Percentiles rank a stretch among this genome's conserved stretches.
phyloP scores from a whole-genome alignment of 176 grass and related monocot genomes.

The Eleusine coracana region DNA sequence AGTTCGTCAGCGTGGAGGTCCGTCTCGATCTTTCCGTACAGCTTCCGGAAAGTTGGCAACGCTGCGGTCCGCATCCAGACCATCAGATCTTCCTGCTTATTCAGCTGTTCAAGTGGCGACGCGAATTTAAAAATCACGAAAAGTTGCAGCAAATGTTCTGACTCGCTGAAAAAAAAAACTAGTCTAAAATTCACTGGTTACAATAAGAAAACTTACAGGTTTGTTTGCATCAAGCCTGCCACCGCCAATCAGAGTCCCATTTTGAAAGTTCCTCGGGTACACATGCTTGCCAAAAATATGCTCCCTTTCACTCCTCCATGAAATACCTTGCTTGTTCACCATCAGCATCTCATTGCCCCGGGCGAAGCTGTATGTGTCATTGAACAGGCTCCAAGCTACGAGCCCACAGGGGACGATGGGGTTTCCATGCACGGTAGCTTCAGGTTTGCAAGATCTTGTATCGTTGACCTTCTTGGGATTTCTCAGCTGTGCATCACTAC shows the following conservation, averaged over 20 bases:
- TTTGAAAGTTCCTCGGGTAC: slow-evolving; percentile 72
- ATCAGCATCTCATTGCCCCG: slow-evolving; percentile 32
- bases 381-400: slow-evolving; percentile 80
- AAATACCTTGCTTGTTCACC: slow-evolving; percentile 64
- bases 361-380: slow-evolving; percentile 69
- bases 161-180: background rate
- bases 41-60: slow-evolving; percentile 72
- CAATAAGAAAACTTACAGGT: slow-evolving; percentile 41
- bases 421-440: slow-evolving; percentile 44
- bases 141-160: background rate
- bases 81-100: slow-evolving; percentile 66
- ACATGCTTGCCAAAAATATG: slow-evolving; percentile 60
- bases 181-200: background rate
- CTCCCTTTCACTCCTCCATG: slow-evolving; percentile 64
- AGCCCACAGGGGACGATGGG: slow-evolving; percentile 67
- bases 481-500: slow-evolving; percentile 51
- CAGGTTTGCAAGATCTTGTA: slow-evolving; percentile 55
- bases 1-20: slow-evolving; percentile 53
- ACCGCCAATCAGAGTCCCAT: slow-evolving; percentile 53
- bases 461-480: slow-evolving; percentile 23
- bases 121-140: background rate
- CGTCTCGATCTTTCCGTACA: slow-evolving; percentile 64
- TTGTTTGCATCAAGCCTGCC: slow-evolving; percentile 49
- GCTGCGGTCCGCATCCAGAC: slow-evolving; percentile 81
- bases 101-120: slow-evolving; percentile 46